Conservation (phyloP, 2,329 filamentous ascomycete species). For the Paecilomyces sp. region DNA sequence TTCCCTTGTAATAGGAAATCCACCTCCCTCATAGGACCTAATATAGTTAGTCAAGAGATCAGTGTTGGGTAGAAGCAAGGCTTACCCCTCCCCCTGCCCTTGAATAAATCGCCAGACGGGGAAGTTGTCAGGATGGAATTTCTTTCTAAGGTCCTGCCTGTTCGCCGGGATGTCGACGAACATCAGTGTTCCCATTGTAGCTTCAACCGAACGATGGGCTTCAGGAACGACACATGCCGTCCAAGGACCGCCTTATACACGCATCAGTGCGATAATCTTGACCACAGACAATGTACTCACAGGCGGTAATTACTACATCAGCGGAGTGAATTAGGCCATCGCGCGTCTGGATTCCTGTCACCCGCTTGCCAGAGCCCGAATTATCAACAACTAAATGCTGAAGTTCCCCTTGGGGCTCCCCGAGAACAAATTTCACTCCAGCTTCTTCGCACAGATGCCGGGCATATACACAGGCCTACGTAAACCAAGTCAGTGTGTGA, state of each 20-base stretch:
- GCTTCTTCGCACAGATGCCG: conserved; percentile 13
- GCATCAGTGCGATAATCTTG: not conserved
- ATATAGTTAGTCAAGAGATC: too few relatives aligned
- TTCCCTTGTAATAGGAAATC: conserved; percentile 15
- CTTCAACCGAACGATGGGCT: conserved; percentile 22
- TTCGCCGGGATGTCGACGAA: conserved; percentile 16
- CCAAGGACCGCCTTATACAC: conserved; percentile 15
- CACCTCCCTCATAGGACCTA: conserved; percentile 13
- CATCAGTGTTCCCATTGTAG: conserved; percentile 31
- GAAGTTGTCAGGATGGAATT: conserved; percentile 26
- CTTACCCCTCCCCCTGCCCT: too few relatives aligned
- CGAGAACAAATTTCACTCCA: conserved; percentile 21
- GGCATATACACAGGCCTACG: conserved; percentile 14
- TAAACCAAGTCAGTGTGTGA: not conserved
- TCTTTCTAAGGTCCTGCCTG: conserved; percentile 24
- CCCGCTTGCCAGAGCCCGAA: conserved; percentile 6
- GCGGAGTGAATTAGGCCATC: conserved; percentile 15
- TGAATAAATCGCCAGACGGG: conserved; percentile 16
- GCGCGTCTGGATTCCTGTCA: conserved; percentile 19
- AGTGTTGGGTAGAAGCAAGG: too few relatives aligned
- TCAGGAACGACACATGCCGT: conserved; percentile 21
- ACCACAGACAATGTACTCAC: not conserved
- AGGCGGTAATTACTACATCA: conserved; percentile 18
- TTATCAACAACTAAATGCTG: too few relatives aligned
- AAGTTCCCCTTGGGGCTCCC: conserved; percentile 11